phyloP scores from a whole-genome alignment of 1,284 basidiomycete genomes.

The Sanghuangporus baumii region DNA sequence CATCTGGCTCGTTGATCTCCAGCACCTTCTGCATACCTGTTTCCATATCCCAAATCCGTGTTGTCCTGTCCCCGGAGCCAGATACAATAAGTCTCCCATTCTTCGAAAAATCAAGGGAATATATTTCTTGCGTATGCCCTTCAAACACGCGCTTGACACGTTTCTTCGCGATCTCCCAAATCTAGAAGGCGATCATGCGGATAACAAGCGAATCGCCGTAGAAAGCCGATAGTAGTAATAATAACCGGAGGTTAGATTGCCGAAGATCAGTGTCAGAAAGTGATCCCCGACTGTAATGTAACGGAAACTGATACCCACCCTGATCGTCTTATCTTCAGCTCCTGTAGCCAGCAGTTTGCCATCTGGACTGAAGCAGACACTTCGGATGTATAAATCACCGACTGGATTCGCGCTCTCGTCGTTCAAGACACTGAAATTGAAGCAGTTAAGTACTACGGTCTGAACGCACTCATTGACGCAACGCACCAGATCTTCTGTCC shows the following conservation, averaged over 20 bases:
- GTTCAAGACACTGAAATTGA: slow-evolving; percentile 48
- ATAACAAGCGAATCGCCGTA: slow-evolving; percentile 1
- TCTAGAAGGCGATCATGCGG: slow-evolving; percentile 39
- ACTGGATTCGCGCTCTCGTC: slow-evolving; percentile 62
- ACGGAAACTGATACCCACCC: slow-evolving; percentile 43
- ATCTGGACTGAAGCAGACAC: slow-evolving; percentile 81
- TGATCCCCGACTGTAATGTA: neutral
- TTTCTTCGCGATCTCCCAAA: slow-evolving; percentile 82
- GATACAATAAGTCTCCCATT: slow-evolving; percentile 84
- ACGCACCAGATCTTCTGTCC: slow-evolving; percentile 56
- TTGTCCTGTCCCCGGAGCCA: slow-evolving; percentile 85
- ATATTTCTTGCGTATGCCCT: slow-evolving; percentile 89
- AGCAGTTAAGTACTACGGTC: neutral
- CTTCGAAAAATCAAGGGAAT: slow-evolving; percentile 81
- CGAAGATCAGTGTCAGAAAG: no score
- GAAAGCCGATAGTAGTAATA: neutral
- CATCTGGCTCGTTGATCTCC: slow-evolving; percentile 53
- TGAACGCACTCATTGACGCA: neutral
- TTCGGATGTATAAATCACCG: slow-evolving; percentile 79
- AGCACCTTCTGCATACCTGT: slow-evolving; percentile 54
- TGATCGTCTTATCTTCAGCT: slow-evolving; percentile 78
- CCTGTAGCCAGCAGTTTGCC: slow-evolving; percentile 78
- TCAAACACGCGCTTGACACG: slow-evolving; percentile 70
- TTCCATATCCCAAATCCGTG: slow-evolving; percentile 84
- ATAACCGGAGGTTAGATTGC: neutral